Percentiles rank a stretch among this genome's conserved stretches.
Conservation (phyloP, 1,284 basidiomycete species). For the Puccinia polysora region DNA sequence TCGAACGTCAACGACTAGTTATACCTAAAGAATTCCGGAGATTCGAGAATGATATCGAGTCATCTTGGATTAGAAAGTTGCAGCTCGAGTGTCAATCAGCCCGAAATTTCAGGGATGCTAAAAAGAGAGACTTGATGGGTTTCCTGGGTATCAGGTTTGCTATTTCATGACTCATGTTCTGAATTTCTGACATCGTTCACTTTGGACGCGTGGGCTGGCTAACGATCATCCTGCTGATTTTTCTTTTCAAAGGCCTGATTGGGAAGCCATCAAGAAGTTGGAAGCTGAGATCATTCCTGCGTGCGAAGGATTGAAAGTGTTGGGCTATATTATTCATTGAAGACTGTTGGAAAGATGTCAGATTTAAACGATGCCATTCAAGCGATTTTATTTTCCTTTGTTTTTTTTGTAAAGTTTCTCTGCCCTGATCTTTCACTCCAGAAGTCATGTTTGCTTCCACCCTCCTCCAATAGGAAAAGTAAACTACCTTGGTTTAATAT, state of each 20-base stretch:
- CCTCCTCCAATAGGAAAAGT: too few species aligned
- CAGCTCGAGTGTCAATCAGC: constrained; percentile 31
- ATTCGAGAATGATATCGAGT: constrained; percentile 30
- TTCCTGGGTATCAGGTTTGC: constrained; percentile 41
- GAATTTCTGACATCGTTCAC: too few species aligned
- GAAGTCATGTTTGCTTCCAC: too few species aligned
- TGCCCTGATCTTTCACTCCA: too few species aligned
- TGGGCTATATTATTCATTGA: constrained; percentile 37
- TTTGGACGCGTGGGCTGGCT: too few species aligned
- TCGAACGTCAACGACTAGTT: constrained; percentile 8
- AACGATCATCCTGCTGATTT: too few species aligned
- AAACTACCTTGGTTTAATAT: too few species aligned
- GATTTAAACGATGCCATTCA: background rate
- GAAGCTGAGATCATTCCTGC: constrained; percentile 36
- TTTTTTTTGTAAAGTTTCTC: background rate
- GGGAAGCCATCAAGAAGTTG: constrained; percentile 36
- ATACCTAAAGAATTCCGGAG: constrained; percentile 6
- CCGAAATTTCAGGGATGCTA: background rate
- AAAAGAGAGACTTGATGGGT: constrained; percentile 25
- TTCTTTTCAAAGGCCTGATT: constrained; percentile 28
- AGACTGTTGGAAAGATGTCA: background rate
- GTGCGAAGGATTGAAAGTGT: constrained; percentile 29
- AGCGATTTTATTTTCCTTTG: background rate
- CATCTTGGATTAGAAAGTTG: constrained; percentile 30
- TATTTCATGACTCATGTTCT: background rate